These are phyloP conservation scores for Aspergillus hiratsukae DNA, from an alignment of 2,329 filamentous ascomycete species.

Conservation along the genomic window DNA sequence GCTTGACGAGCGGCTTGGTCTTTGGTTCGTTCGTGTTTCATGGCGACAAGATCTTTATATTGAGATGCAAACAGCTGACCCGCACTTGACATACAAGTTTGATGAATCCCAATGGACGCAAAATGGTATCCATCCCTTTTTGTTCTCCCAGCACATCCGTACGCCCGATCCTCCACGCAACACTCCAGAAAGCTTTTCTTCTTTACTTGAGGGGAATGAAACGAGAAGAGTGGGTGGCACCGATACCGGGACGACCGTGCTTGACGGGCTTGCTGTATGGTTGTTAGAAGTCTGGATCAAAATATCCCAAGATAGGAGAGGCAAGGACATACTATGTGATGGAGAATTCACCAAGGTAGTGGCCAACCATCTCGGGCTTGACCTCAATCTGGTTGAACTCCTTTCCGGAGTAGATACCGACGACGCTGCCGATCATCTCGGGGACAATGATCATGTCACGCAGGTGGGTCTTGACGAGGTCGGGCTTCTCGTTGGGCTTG, in stretches of 20 bases:
- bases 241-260: constrained; percentile 99
- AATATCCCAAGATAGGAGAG: neutral
- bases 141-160: constrained; percentile 28
- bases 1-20: constrained; percentile 10
- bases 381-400: constrained; percentile 99
- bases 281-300: constrained; percentile 47
- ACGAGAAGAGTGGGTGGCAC: constrained; percentile 99
- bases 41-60: constrained; percentile 39
- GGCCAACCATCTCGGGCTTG: constrained; percentile 99
- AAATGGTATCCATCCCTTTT: constrained; percentile 34
- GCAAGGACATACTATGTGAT: constrained; percentile 86
- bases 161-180: constrained; percentile 34
- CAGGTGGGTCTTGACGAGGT: constrained; percentile 98
- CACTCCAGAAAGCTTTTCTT: constrained; percentile 35
- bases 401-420: constrained; percentile 99
- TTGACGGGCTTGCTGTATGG: constrained; percentile 89
- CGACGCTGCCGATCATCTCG: constrained; percentile 98
- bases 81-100: constrained; percentile 37
- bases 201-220: constrained; percentile 99
- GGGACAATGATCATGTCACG: constrained; percentile 99
- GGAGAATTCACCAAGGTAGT: constrained; percentile 98
- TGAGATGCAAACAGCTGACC: constrained; percentile 38
- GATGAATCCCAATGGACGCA: constrained; percentile 27
- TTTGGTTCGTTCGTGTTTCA: constrained; percentile 16
- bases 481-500: constrained; percentile 99